Evolutionary conservation across 352 stramenopile genomes (phyloP).

Genomic region (Hyaloperonospora brassicae): DNA sequence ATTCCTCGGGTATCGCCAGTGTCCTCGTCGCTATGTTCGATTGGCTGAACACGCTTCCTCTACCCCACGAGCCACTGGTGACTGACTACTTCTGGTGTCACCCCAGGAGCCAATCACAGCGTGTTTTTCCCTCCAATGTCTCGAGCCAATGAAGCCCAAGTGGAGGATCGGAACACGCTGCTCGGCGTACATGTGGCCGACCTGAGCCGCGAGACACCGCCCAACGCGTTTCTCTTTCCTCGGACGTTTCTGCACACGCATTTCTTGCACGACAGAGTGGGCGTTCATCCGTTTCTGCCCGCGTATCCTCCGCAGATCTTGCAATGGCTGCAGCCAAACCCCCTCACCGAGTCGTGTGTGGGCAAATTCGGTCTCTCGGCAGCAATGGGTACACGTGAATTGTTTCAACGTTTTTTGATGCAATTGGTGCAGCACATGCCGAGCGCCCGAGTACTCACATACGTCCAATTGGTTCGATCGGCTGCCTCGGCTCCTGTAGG

Average conservation of each 20-base stretch:
- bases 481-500: slow-evolving; percentile 27
- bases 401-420: too few relatives aligned
- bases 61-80: too few relatives aligned
- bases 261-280: slow-evolving; percentile 37
- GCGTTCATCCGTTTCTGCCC: slow-evolving; percentile 64
- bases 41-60: too few relatives aligned
- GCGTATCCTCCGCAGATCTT: slow-evolving; percentile 62
- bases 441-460: too few relatives aligned
- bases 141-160: slow-evolving; percentile 10
- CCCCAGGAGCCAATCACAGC: not conserved
- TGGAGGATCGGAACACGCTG: slow-evolving; percentile 38
- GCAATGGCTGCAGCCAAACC: slow-evolving; percentile 60
- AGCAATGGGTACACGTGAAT: slow-evolving; percentile 49
- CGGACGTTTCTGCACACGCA: slow-evolving; percentile 47
- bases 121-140: not conserved
- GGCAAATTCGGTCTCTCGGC: slow-evolving; percentile 79
- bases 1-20: too few relatives aligned
- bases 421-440: too few relatives aligned
- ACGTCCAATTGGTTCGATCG: too few relatives aligned
- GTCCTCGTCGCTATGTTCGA: too few relatives aligned
- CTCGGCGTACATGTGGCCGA: slow-evolving; percentile 53
- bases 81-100: too few relatives aligned
- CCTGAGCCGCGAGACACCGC: slow-evolving; percentile 45
- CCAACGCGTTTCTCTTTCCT: slow-evolving; percentile 79
- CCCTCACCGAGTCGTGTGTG: slow-evolving; percentile 66